Evolutionary conservation across 805 yeast species (phyloP), one percentile per base, ranked within the genome.

Genomic region (Starmerella bombicola): DNA sequence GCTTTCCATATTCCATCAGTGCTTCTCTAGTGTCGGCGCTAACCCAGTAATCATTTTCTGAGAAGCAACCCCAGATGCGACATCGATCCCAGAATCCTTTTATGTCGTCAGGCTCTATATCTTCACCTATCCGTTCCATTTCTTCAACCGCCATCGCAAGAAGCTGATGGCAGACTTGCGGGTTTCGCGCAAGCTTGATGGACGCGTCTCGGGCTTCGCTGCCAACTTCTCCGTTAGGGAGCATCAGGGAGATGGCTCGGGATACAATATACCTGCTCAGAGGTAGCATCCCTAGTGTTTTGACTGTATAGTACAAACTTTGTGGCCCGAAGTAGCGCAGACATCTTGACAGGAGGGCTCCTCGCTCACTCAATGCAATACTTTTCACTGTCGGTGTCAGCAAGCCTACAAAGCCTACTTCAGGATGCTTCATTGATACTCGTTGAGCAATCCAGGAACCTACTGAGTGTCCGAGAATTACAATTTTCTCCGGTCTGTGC

Each of bases 301-400:
- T 37, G 2, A 41, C 37, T 9, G 30, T 17, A 20, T 33, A 31
- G 35, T 29, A 38, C 24, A 39, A 41, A 6, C 33, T 8, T 9
- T 2, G 5, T 2, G 42, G 32, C 18, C 60, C 52, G 17, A 42
- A 17, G 34, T 38, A 43, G 35, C 43, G 54, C 23, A 50, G 59
- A 19, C 55, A 51, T 18, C 38, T 32, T 30, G 57, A 38, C 43
- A 73, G 47, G 35, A 40, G 20, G 9, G 40, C 15, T 17, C 77
- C 75, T 39, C 64, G 63, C 21, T 50, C 53, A 20, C 73, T 67
- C 30, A 53, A 50, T 35, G 74, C 73, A 24, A 80, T 74, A 49
- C 78, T 78, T 19, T 67, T 64, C 17, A 80, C 64, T 0, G 91
- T 78, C 1, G 93, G 93, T 40, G 81, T 78, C 16, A 80, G 62